A percentile compares a stretch with the other conserved stretches of the same genome.
phyloP scores from a whole-genome alignment of 345 rosid genomes.

The Trapa incisa region DNA sequence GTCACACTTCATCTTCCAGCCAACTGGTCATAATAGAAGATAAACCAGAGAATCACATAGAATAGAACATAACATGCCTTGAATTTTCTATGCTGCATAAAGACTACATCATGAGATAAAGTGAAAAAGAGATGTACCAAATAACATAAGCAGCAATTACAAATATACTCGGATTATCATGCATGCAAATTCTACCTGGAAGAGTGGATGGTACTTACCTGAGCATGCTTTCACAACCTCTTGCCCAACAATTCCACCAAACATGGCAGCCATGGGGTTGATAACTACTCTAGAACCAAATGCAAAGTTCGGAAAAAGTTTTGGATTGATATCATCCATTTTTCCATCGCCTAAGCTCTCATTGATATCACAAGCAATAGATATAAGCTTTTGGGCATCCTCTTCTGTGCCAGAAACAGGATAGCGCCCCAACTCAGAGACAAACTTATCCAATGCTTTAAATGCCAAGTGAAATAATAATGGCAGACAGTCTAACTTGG shows the following conservation, averaged over 20 bases:
- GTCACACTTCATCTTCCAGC: background rate
- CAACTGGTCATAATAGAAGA: background rate
- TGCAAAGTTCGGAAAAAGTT: conserved; percentile 70
- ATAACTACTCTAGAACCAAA: conserved; percentile 92
- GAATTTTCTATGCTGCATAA: too few species aligned
- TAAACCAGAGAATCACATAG: background rate
- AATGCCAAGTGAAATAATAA: conserved; percentile 73
- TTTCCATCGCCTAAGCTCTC: conserved; percentile 57
- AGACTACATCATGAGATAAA: background rate
- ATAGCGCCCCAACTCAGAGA: conserved; percentile 52
- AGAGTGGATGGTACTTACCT: conserved; percentile 92
- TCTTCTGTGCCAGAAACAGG: conserved; percentile 89
- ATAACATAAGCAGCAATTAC: background rate
- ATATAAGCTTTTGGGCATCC: conserved; percentile 70
- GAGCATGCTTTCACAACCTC: conserved; percentile 99
- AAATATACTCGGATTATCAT: background rate
- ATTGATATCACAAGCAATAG: conserved; percentile 48
- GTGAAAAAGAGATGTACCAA: background rate
- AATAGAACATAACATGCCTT: background rate
- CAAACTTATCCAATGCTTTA: conserved; percentile 82
- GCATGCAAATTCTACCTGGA: conserved; percentile 41
- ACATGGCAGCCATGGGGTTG: conserved; percentile 99
- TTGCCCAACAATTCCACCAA: conserved; percentile 97
- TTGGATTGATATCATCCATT: conserved; percentile 62
- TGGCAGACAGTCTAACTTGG: conserved; percentile 87